These are phyloP conservation scores for Aspergillus sp. DNA, from an alignment of 2,329 filamentous ascomycete genomes.

Conservation along the genomic window DNA sequence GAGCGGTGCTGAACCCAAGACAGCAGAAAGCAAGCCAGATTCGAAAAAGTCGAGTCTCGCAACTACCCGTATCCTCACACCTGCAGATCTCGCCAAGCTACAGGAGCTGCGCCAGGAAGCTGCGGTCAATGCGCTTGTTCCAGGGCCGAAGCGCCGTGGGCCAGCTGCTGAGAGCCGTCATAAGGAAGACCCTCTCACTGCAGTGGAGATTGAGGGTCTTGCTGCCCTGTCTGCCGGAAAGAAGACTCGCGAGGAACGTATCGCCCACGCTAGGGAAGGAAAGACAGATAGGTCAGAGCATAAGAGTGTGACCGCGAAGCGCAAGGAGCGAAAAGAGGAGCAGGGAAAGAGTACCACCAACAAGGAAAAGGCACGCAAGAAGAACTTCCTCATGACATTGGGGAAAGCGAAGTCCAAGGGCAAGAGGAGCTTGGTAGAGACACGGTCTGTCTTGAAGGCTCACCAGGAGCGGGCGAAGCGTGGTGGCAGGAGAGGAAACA, in stretches of 20 bases:
- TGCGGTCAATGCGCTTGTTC: constrained; percentile 64
- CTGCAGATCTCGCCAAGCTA: constrained; percentile 92
- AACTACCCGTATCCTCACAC: constrained; percentile 91
- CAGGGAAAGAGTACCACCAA: constrained; percentile 97
- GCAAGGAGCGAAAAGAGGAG: constrained; percentile 81
- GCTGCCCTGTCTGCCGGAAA: constrained; percentile 71
- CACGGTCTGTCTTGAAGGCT: constrained; percentile 73
- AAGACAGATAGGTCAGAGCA: constrained; percentile 76
- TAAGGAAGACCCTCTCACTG: constrained; percentile 83
- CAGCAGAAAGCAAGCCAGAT: constrained; percentile 22
- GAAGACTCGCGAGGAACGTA: constrained; percentile 83
- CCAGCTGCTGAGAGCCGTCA: constrained; percentile 58
- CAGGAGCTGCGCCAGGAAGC: constrained; percentile 78
- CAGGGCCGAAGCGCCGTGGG: constrained; percentile 44
- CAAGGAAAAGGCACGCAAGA: constrained; percentile 92
- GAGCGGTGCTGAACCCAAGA: constrained; percentile 43
- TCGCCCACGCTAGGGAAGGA: constrained; percentile 78
- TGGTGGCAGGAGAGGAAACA: constrained; percentile 78
- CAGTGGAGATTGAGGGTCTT: constrained; percentile 86
- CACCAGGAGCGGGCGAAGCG: constrained; percentile 82
- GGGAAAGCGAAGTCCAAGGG: constrained; percentile 95
- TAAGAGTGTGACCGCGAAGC: constrained; percentile 79
- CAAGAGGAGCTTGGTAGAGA: constrained; percentile 88
- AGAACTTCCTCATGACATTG: constrained; percentile 98
- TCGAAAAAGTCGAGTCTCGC: constrained; percentile 61